Conservation (phyloP, 768 basidiomycete genomes). For the Porpolomopsis calyptriformis region DNA sequence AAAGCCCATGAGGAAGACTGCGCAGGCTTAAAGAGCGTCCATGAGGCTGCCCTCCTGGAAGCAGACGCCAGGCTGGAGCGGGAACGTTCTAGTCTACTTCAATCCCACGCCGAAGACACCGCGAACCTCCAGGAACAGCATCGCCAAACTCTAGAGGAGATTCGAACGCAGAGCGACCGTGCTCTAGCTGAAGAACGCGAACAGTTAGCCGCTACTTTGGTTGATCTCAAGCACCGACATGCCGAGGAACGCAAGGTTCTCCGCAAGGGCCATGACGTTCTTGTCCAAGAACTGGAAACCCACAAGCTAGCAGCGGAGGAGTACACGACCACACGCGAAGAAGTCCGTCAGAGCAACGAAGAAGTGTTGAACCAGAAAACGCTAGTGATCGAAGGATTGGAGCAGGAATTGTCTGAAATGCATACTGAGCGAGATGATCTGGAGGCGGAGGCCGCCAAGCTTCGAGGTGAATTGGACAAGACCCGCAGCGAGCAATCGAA, state of each 20-base stretch:
- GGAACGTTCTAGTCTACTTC: slow-evolving; percentile 16
- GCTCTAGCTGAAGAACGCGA: slow-evolving; percentile 35
- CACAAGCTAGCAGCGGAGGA: slow-evolving; percentile 44
- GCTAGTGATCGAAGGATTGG: slow-evolving; percentile 32
- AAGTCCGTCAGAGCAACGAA: slow-evolving; percentile 33
- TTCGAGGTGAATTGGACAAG: slow-evolving; percentile 49
- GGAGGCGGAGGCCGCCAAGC: slow-evolving; percentile 35
- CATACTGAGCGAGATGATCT: slow-evolving; percentile 37
- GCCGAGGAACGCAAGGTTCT: slow-evolving; percentile 36
- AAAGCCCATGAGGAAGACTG: slow-evolving; percentile 37
- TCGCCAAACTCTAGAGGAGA: slow-evolving; percentile 26
- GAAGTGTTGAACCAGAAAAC: slow-evolving; percentile 41
- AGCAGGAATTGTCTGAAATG: slow-evolving; percentile 38
- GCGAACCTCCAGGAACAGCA: slow-evolving; percentile 31
- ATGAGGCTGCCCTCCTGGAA: slow-evolving; percentile 32
- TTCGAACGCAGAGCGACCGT: slow-evolving; percentile 26
- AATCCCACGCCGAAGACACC: slow-evolving; percentile 33
- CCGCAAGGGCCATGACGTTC: slow-evolving; percentile 36
- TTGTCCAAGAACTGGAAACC: slow-evolving; percentile 50
- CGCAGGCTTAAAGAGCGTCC: too few species aligned
- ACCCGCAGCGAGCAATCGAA: slow-evolving; percentile 50
- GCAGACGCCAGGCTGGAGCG: slow-evolving; percentile 23
- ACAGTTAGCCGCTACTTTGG: slow-evolving; percentile 32
- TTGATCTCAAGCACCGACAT: slow-evolving; percentile 42
- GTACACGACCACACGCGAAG: slow-evolving; percentile 36